Base-by-base conservation (phyloP, 768 basidiomycete species). In the Naganishia antarctica region DNA sequence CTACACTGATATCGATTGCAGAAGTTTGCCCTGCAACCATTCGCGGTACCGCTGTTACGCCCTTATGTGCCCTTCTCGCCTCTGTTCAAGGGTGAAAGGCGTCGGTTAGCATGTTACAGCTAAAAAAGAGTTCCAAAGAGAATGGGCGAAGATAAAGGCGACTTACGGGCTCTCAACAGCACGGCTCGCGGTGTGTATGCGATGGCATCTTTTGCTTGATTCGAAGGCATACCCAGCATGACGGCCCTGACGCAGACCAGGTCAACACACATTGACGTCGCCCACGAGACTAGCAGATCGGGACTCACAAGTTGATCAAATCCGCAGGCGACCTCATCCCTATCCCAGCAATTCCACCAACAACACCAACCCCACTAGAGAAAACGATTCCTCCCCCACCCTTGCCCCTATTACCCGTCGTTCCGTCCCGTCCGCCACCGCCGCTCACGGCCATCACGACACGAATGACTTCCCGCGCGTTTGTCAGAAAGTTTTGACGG, bases 201-300 rank as follows among this genome's bases (percentile, higher is more conserved):
- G 25, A 77, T 62, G 15, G 73, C 66, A 34, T 75, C 73, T 61
- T 72, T 74, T 2, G 76, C 73, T 1, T 76, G 68, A 66, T 77
- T 77, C 21, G 74, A 71, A 31, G 74, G 73, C 76, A 77, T 74
- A 1, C 76, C 76, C 46, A 77, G 67, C 51, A 73, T 67, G 28
- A 71, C 69, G 11, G 66, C 75, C 13, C 74, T 75, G 32, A 2
- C 41, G 18, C 9, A 18, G 43, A 1, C n/a, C 31, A 29, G 48
- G 25, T 31, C n/a, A 57, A 25, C 37, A 51, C 9, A 18, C 23
- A n/a, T 9, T 48, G 16, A 28, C 18, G 23, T 15, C 29, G 4
- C 2, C 16, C 18, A 4, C 23, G 8, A 23, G 7, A 3, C 57
- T n/a, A 23, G 12, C 37, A 1, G 21, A 25, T 49, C 32, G 0